Conservation (phyloP, 1,284 basidiomycete species). For the Cryptococcus jaspeensis region DNA sequence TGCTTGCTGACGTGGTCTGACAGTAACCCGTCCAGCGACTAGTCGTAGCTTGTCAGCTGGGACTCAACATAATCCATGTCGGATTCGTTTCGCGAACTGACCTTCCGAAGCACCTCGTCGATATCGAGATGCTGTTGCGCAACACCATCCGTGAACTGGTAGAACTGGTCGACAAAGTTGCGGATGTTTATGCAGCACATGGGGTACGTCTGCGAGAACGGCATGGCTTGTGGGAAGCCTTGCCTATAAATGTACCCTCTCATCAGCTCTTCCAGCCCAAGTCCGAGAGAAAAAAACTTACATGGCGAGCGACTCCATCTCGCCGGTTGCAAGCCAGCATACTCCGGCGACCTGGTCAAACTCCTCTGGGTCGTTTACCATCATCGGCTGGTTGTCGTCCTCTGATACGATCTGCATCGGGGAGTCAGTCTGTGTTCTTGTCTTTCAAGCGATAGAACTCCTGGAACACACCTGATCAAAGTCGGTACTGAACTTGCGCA, state of each 20-base stretch:
- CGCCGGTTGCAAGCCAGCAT: slow-evolving; percentile 77
- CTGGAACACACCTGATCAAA: slow-evolving; percentile 71
- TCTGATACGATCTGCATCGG: slow-evolving; percentile 69
- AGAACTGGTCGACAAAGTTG: slow-evolving; percentile 91
- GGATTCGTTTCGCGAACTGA: slow-evolving; percentile 43
- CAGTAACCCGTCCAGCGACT: slow-evolving; percentile 86
- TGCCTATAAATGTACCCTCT: slow-evolving; percentile 54
- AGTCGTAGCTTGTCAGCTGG: background rate
- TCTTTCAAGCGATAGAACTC: background rate
- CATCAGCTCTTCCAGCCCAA: background rate
- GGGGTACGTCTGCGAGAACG: slow-evolving; percentile 95
- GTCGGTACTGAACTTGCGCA: slow-evolving; percentile 75
- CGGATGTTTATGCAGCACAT: slow-evolving; percentile 95
- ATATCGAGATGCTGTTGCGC: slow-evolving; percentile 87
- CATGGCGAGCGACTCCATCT: slow-evolving; percentile 64
- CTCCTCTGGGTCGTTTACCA: slow-evolving; percentile 69
- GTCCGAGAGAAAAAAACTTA: slow-evolving; percentile 48
- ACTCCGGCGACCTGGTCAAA: slow-evolving; percentile 73
- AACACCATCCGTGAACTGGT: slow-evolving; percentile 93
- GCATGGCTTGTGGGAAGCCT: slow-evolving; percentile 71
- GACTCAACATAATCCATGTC: background rate
- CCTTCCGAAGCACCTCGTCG: slow-evolving; percentile 86
- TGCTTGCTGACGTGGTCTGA: slow-evolving; percentile 75
- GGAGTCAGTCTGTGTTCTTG: slow-evolving; percentile 1
- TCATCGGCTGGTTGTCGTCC: slow-evolving; percentile 92